These are phyloP conservation scores for Daldinia caldariorum DNA, from an alignment of 495 filamentous ascomycete genomes.

Conservation along the genomic window DNA sequence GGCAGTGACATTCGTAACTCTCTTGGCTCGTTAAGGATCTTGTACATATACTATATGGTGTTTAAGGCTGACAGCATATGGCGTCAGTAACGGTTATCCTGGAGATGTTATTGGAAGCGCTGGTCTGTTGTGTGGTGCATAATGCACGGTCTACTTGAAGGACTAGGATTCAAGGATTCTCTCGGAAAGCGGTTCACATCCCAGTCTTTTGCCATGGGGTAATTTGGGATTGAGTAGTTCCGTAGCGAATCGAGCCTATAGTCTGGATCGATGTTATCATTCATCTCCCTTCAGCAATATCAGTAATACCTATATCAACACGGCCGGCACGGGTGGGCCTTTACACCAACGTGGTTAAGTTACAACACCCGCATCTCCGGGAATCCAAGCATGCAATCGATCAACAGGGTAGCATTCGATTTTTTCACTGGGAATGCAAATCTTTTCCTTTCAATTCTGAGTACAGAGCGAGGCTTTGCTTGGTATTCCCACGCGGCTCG, in stretches of 20 bases:
- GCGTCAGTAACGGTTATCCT: not conserved
- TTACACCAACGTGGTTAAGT: not conserved
- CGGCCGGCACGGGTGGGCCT: not conserved
- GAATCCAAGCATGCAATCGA: not conserved
- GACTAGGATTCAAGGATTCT: not conserved
- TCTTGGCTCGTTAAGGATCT: not conserved
- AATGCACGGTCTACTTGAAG: not conserved
- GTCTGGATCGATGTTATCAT: not conserved
- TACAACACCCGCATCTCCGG: not conserved
- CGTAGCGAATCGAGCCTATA: not conserved
- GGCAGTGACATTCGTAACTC: not conserved
- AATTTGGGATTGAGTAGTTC: not conserved
- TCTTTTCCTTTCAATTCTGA: not conserved
- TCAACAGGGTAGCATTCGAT: not conserved
- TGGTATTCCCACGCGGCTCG: not conserved
- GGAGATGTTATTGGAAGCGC: not conserved
- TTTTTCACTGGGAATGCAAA: not conserved
- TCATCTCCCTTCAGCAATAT: not conserved
- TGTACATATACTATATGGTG: not conserved
- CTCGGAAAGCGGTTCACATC: not conserved
- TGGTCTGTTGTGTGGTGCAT: slow-evolving; percentile 1
- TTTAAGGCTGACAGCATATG: not conserved
- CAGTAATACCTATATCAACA: too few relatives aligned
- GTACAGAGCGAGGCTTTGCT: not conserved
- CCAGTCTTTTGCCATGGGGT: not conserved